These are phyloP conservation scores for Chalaropsis thielavioides DNA, from an alignment of 2,329 filamentous ascomycete genomes.

Conservation along the genomic window DNA sequence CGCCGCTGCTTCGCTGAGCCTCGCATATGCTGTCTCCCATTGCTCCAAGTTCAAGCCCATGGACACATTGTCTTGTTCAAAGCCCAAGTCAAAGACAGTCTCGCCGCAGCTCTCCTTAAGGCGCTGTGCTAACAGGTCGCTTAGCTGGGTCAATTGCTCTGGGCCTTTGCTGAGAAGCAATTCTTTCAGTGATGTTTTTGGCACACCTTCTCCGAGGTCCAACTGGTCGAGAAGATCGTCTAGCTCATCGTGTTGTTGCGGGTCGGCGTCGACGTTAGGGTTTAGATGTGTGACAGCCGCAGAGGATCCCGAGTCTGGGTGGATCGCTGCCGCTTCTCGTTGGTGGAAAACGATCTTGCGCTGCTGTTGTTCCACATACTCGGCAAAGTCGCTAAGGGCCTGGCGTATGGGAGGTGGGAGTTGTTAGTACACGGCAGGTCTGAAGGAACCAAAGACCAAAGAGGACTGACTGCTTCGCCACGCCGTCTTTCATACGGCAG, in stretches of 20 bases:
- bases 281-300: slow-evolving; percentile 19
- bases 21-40: slow-evolving; percentile 57
- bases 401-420: slow-evolving; percentile 19
- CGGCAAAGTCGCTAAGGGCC: slow-evolving; percentile 89
- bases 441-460: background rate
- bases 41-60: slow-evolving; percentile 63
- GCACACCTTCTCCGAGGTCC: slow-evolving; percentile 57
- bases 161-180: slow-evolving; percentile 46
- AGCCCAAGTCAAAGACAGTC: slow-evolving; percentile 78
- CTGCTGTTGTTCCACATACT: slow-evolving; percentile 94
- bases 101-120: slow-evolving; percentile 78
- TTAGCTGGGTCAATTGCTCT: slow-evolving; percentile 43
- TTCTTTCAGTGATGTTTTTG: slow-evolving; percentile 56
- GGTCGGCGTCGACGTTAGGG: slow-evolving; percentile 17
- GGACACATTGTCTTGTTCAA: slow-evolving; percentile 76
- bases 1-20: slow-evolving; percentile 51
- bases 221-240: slow-evolving; percentile 76
- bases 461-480: slow-evolving; percentile 58
- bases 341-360: slow-evolving; percentile 25
- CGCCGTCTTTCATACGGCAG: slow-evolving; percentile 64
- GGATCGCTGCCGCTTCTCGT: background rate
- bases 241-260: slow-evolving; percentile 65
- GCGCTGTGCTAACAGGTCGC: slow-evolving; percentile 50
- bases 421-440: background rate
- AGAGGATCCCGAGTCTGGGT: slow-evolving; percentile 37